These are phyloP conservation scores for Pythium rhizo-oryzae DNA, from an alignment of 352 stramenopile species.

Conservation along the genomic window DNA sequence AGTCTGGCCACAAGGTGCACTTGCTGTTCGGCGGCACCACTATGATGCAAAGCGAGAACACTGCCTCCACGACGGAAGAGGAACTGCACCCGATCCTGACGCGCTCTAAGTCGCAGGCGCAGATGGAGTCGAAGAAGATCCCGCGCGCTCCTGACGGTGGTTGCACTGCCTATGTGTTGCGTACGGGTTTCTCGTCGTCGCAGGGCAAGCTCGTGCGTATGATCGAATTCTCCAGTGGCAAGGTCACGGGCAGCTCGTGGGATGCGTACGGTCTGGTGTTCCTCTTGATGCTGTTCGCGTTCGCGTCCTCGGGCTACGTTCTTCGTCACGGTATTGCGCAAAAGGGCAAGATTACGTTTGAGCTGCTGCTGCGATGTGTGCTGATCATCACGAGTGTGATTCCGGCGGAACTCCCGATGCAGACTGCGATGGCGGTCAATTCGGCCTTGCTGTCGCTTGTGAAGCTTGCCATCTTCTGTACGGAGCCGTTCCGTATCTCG, in stretches of 20 bases:
- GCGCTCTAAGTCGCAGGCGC: conserved; percentile 26
- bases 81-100: conserved; percentile 26
- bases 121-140: conserved; percentile 40
- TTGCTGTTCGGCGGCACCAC: conserved; percentile 94
- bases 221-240: conserved; percentile 98
- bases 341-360: conserved; percentile 94
- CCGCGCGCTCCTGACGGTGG: conserved; percentile 89
- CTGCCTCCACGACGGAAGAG: conserved; percentile 16
- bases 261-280: conserved; percentile 97
- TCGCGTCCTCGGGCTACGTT: conserved; percentile 94
- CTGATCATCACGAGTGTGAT: conserved; percentile 99
- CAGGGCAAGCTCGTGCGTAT: conserved; percentile 98
- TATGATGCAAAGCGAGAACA: conserved; percentile 84
- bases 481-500: conserved; percentile 98
- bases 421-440: conserved; percentile 97
- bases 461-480: conserved; percentile 98
- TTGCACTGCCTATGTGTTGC: conserved; percentile 94
- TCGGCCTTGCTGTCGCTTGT: conserved; percentile 94
- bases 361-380: conserved; percentile 97
- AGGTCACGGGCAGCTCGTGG: conserved; percentile 93
- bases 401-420: conserved; percentile 98
- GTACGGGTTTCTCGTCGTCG: conserved; percentile 97
- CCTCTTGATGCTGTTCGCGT: conserved; percentile 96
- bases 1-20: conserved; percentile 88
- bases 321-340: conserved; percentile 87